A percentile compares a stretch with the other conserved stretches of the same genome.
Conservation (phyloP, 2,329 filamentous ascomycete genomes). For the Penicillium freii region DNA sequence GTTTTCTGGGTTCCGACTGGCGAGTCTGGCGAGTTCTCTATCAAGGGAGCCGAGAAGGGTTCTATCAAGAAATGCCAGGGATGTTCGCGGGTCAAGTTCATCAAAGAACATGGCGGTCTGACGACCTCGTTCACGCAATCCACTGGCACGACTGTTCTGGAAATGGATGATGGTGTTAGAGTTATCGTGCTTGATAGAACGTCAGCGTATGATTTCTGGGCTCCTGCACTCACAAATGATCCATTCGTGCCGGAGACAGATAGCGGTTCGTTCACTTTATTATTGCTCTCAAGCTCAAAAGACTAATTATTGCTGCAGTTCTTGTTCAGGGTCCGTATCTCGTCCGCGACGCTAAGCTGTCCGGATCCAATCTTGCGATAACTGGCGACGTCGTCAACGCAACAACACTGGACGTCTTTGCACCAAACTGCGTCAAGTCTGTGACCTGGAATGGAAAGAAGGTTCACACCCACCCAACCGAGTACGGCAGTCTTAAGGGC, state of each 20-base stretch:
- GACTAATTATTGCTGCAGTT: conserved; percentile 33
- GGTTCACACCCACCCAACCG: conserved; percentile 33
- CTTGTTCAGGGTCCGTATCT: conserved; percentile 55
- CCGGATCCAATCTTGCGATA: conserved; percentile 41
- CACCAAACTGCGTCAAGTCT: conserved; percentile 44
- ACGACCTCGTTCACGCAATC: conserved; percentile 52
- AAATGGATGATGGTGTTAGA: conserved; percentile 46
- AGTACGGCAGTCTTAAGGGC: conserved; percentile 42
- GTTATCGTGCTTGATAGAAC: conserved; percentile 55
- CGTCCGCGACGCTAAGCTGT: conserved; percentile 47
- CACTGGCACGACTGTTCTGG: conserved; percentile 49
- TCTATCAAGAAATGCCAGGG: conserved; percentile 41
- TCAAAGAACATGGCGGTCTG: conserved; percentile 42
- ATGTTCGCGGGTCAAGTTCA: conserved; percentile 45
- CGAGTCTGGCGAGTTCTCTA: conserved; percentile 55
- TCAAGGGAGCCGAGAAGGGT: conserved; percentile 43
- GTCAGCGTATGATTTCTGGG: conserved; percentile 58
- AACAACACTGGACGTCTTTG: conserved; percentile 49
- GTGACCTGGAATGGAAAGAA: conserved; percentile 54
- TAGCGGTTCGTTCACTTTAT: conserved; percentile 39
- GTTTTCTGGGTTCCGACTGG: conserved; percentile 56
- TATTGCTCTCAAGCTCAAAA: neutral
- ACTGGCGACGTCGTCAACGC: conserved; percentile 48
- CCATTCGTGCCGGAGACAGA: conserved; percentile 47
- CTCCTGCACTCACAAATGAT: conserved; percentile 50